These are phyloP conservation scores for Vigna radiata DNA, from an alignment of 306 rosid species.

Conservation along the genomic window DNA sequence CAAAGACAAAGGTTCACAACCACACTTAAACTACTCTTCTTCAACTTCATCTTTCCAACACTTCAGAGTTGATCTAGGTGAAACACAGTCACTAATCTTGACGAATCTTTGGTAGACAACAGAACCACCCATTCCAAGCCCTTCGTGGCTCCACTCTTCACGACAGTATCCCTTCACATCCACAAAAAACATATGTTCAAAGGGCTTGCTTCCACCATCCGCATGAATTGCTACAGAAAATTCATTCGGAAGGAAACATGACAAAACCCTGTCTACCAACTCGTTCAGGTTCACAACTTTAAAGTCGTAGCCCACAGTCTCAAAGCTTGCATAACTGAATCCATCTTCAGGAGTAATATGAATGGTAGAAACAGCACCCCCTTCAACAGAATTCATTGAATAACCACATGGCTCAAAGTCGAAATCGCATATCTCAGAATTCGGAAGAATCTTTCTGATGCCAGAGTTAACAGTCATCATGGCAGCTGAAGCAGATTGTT, in stretches of 20 bases:
- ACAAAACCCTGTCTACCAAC: conserved; percentile 57
- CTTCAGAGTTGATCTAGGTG: conserved; percentile 77
- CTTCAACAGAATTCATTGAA: conserved; percentile 73
- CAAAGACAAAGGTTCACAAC: background rate
- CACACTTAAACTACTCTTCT: conserved; percentile 51
- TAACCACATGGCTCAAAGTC: conserved; percentile 78
- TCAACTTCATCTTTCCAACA: conserved; percentile 76
- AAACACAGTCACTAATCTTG: conserved; percentile 49
- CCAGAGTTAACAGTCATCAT: conserved; percentile 66
- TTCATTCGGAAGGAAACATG: conserved; percentile 64
- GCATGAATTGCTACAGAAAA: conserved; percentile 68
- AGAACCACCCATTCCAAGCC: conserved; percentile 67
- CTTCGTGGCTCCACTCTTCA: conserved; percentile 62
- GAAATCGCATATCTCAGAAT: conserved; percentile 67
- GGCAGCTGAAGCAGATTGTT: conserved; percentile 53
- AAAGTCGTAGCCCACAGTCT: conserved; percentile 67
- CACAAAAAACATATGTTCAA: conserved; percentile 48
- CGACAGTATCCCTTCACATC: conserved; percentile 66
- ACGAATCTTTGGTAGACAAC: conserved; percentile 61
- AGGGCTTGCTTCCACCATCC: conserved; percentile 50
- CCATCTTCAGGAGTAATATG: conserved; percentile 69
- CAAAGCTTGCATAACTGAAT: conserved; percentile 77
- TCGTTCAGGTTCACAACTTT: conserved; percentile 42
- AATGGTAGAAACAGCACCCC: conserved; percentile 69
- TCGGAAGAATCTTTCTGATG: conserved; percentile 69